Evolutionary conservation across 805 yeast species (phyloP), one percentile per base, ranked within the genome.

Genomic region (Isabelozyma pseudorhagii): DNA sequence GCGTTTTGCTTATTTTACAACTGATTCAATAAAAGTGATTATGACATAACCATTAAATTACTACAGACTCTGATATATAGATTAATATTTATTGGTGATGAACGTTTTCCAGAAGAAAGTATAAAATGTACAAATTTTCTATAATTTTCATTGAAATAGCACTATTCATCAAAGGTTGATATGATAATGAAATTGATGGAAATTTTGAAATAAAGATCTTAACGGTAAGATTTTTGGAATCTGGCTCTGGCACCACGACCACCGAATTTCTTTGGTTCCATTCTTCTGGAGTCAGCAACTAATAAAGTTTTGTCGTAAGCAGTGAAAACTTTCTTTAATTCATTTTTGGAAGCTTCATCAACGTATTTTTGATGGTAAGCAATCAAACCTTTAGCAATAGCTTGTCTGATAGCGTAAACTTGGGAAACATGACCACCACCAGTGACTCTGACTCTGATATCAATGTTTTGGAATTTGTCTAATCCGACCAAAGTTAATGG

Each of bases 201-300:
- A 28, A 42, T 17, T 39, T 39, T 18, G 25, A 15, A 39, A 39
- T 39, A 18, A 46, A 43, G 40, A 48, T 47, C 57, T 82, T 93
- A 94, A 92, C 99, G 99, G 94, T 94, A 94, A 78, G 99, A 94
- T 81, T 94, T 94, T 87, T 94, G 99, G 97, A 89, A 93, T 84
- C 98, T 93, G 76, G 99, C 94, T 85, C 99, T 94, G 83, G 99
- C 99, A 89, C 99, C 99, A 81, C 96, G 96, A 86, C 99, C 99
- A 85, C 99, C 99, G 85, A 94, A 94, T 86, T 94, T 94, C 97
- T 94, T 94, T 87, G 99, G 99, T 85, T 94, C 99, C 87, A 92
- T 87, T 87, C 96, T 93, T 89, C 99, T 91, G 70, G 97, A 83
- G 80, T 94, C 99, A 71, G 99, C 98, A 79, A 94, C 94, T 82